Conservation (phyloP, 2,329 filamentous ascomycete genomes). For the Botrytis galanthina region DNA sequence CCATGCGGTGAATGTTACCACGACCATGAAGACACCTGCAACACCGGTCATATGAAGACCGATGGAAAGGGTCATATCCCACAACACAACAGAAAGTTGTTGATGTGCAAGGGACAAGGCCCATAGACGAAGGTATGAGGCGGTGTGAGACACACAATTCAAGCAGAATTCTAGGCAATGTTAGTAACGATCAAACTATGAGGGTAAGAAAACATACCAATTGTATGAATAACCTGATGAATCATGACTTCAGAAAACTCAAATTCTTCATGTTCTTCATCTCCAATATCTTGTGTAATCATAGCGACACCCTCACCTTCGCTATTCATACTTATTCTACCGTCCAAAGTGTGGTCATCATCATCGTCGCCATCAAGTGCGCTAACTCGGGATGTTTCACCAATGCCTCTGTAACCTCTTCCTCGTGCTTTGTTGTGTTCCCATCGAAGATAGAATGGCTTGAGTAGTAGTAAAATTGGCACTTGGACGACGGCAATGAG, state of each 20-base stretch:
- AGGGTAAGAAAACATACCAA: slow-evolving; percentile 62
- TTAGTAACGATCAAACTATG: slow-evolving; percentile 36
- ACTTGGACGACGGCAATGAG: slow-evolving; percentile 83
- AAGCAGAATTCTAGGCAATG: slow-evolving; percentile 79
- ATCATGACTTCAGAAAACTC: slow-evolving; percentile 98
- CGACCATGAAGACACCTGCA: slow-evolving; percentile 73
- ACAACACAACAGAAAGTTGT: slow-evolving; percentile 92
- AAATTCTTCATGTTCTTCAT: slow-evolving; percentile 92
- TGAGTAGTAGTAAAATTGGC: slow-evolving; percentile 86
- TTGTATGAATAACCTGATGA: slow-evolving; percentile 97
- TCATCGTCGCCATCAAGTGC: slow-evolving; percentile 90
- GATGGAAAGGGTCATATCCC: slow-evolving; percentile 88
- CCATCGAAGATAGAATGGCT: slow-evolving; percentile 91
- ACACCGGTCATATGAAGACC: slow-evolving; percentile 67
- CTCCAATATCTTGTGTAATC: slow-evolving; percentile 83
- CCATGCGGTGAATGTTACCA: slow-evolving; percentile 83
- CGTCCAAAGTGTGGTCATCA: slow-evolving; percentile 61
- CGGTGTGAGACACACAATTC: slow-evolving; percentile 98
- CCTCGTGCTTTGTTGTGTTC: slow-evolving; percentile 89
- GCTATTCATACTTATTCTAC: slow-evolving; percentile 66
- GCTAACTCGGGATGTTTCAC: slow-evolving; percentile 82
- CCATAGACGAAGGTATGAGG: slow-evolving; percentile 98
- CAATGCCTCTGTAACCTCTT: slow-evolving; percentile 88
- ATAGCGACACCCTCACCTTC: slow-evolving; percentile 82
- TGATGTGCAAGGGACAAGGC: slow-evolving; percentile 95